Evolutionary conservation across 176 grass and related monocot genomes (phyloP), one percentile per base, ranked within the genome.

Genomic region (Pontederia paniculata): DNA sequence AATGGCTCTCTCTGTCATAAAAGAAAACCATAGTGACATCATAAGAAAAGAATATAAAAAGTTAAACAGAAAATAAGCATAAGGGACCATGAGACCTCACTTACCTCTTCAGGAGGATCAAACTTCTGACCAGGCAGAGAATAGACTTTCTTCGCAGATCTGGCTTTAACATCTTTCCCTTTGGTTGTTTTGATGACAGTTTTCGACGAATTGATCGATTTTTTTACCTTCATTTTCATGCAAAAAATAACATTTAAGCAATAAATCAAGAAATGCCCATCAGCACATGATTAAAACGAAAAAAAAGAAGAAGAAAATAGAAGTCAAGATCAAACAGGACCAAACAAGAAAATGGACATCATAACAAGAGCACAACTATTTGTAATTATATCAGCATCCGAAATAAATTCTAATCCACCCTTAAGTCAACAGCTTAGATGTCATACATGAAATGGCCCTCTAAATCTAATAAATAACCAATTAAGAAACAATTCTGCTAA

Each of bases 91-190:
- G 5, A 2, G 25, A 31, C 2, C 25, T 23, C 44, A 63, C 17
- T 17, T 17, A 89, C 85, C 80, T 97, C 91, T 69, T 90, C 91
- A 47, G 82, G 91, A 8, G 83, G 77, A 44, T 97, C 91, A 56
- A 84, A 83, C 77, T 97, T 97, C 77, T 97, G 91, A 37, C 91
- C 91, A 5, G 83, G 65, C 31, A 97, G 58, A 67, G 86, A 77
- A 67, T 90, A 97, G 43, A 87, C 80, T 77, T 97, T 90, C 82
- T 97, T 97, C 68, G 48, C 77, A 16, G 86, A 51, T 74, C 74
- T 89, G 9, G 20, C 64, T 63, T 45, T 85, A 23, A 57, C 63
- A 58, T 43, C 49, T 50, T 53, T 69, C 70, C 41, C 70, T 45
- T 76, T 75, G 48, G 49, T 70, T 53, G 57, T 81, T 63, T 76